These are phyloP conservation scores for Sungouiozyma intestinalis DNA, from an alignment of 805 yeast genomes.

Conservation along the genomic window DNA sequence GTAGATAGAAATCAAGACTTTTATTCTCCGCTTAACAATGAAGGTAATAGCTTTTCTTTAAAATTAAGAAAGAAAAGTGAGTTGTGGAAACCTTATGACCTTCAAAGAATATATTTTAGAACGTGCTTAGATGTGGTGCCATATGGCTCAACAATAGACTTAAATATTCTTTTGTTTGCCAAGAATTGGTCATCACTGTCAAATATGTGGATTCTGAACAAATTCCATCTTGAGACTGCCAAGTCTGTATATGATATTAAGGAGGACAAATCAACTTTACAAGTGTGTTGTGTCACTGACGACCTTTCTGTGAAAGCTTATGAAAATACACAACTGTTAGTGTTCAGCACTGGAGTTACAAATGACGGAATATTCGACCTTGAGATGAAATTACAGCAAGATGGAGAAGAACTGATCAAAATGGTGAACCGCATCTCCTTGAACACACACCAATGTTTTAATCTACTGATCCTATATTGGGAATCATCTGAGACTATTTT, in stretches of 20 bases:
- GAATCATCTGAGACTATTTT: conserved; percentile 28
- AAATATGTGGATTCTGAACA: conserved; percentile 26
- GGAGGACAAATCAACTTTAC: conserved; percentile 6
- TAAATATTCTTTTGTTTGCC: conserved; percentile 18
- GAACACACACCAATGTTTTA: conserved; percentile 28
- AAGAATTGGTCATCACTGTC: conserved; percentile 24
- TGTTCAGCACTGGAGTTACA: conserved; percentile 33
- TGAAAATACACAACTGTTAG: conserved; percentile 25
- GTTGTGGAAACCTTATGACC: conserved; percentile 40
- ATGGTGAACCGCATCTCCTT: conserved; percentile 28
- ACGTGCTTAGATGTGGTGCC: conserved; percentile 10
- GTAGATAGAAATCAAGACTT: conserved; percentile 14
- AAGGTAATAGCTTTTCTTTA: conserved; percentile 22
- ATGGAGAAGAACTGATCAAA: conserved; percentile 28
- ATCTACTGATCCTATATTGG: conserved; percentile 31
- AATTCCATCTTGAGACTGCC: conserved; percentile 20
- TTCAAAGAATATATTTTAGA: conserved; percentile 27
- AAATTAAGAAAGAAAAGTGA: conserved; percentile 30
- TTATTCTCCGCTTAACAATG: conserved; percentile 19
- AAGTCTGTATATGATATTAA: conserved; percentile 1
- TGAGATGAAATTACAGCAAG: conserved; percentile 27
- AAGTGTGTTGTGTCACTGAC: conserved; percentile 15
- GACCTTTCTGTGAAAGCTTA: conserved; percentile 19
- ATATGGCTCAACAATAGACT: background rate
- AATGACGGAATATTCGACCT: conserved; percentile 25